phyloP scores from a whole-genome alignment of 768 basidiomycete genomes.

The Phanerodontia chrysosporium region DNA sequence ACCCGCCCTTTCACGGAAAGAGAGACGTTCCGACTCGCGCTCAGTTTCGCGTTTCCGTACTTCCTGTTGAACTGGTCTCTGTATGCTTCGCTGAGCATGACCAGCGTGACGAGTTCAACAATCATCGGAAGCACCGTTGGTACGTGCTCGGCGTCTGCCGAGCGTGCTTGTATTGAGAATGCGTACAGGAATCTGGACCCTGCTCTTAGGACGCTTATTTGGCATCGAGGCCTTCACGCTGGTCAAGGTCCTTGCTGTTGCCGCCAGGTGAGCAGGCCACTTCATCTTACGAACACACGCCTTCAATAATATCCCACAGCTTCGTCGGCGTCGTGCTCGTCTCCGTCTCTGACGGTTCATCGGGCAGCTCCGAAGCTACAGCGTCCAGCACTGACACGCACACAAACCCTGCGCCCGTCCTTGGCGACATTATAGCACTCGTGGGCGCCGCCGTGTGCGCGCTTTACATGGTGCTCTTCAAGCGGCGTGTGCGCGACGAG shows the following conservation, averaged over 20 bases:
- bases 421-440: conserved; percentile 82
- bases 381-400: not conserved
- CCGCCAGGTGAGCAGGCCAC: conserved; percentile 54
- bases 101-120: conserved; percentile 88
- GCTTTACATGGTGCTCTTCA: conserved; percentile 82
- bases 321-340: conserved; percentile 82
- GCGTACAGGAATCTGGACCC: conserved; percentile 81
- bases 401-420: conserved; percentile 32
- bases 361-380: not conserved
- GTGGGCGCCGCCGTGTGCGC: conserved; percentile 84
- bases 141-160: conserved; percentile 25
- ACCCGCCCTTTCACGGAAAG: conserved; percentile 37
- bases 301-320: conserved; percentile 32
- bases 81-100: conserved; percentile 79
- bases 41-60: conserved; percentile 83
- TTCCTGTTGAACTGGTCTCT: conserved; percentile 90
- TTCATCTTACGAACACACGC: not conserved
- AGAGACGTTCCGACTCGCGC: conserved; percentile 77
- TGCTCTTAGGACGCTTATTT: conserved; percentile 77
- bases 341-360: conserved; percentile 72
- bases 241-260: conserved; percentile 71
- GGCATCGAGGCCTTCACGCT: conserved; percentile 72
- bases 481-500: conserved; percentile 77
- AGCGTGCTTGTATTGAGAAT: not conserved
- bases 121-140: conserved; percentile 86